phyloP scores from a whole-genome alignment of 108 stramenopile genomes.

The Pseudonitzschia pungens region DNA sequence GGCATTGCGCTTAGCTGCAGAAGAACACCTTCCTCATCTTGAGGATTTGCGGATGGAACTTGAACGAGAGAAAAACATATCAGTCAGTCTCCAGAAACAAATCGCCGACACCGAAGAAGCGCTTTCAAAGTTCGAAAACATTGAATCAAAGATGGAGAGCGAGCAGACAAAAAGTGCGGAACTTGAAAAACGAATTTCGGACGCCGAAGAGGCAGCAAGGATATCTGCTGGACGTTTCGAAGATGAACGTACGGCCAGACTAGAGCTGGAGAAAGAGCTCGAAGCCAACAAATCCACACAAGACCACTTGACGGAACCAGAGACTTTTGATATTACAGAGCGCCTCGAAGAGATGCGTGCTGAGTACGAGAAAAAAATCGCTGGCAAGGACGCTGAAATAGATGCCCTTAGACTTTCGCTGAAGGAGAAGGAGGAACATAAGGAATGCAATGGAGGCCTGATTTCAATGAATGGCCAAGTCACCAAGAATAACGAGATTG shows the following conservation, averaged over 20 bases:
- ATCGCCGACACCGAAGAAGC: slow-evolving; percentile 6
- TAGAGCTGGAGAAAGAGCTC: background rate
- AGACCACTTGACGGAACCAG: background rate
- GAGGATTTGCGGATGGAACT: background rate
- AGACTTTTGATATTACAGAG: background rate
- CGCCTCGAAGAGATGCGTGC: background rate
- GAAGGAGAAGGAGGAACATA: background rate
- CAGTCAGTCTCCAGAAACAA: background rate
- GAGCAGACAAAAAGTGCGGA: background rate
- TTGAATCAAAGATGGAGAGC: background rate
- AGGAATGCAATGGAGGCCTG: background rate
- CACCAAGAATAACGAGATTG: slow-evolving; percentile 21
- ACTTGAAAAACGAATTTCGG: background rate
- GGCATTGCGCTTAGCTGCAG: background rate
- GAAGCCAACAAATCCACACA: background rate
- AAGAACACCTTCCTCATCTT: background rate
- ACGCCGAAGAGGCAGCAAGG: background rate
- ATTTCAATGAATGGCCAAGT: slow-evolving; percentile 1
- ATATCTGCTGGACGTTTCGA: background rate
- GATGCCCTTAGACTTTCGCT: slow-evolving; percentile 17
- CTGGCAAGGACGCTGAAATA: slow-evolving; percentile 42
- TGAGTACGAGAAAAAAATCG: slow-evolving; percentile 17
- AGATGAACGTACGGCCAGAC: background rate
- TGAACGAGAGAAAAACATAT: background rate
- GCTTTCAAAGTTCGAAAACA: slow-evolving; percentile 11